Base-by-base conservation (phyloP, 164 flowering plant genomes). In the Stephania cephalantha region DNA sequence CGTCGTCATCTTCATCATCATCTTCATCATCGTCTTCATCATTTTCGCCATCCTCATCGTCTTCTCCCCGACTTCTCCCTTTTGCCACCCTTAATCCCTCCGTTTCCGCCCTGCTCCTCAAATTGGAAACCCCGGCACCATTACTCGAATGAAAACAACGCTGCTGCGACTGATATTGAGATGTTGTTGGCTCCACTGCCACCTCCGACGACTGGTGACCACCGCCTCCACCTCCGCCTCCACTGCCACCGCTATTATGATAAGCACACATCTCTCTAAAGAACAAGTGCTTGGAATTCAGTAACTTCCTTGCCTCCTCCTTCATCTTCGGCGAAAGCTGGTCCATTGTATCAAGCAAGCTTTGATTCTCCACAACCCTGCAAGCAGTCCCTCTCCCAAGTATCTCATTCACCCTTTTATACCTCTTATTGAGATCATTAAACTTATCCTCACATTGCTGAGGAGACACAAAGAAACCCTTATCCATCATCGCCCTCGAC, bases 401-500 rank as follows among this genome's bases (percentile, higher is more conserved):
- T 15, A 95, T 90, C 74, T 95, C 98, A 69, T 93, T 95, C 22
- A 95, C 98, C 78, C 99, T 82, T 85, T 95, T 95, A 74, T 93
- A 95, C 88, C 99, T 89, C 86, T 95, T 95, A 75, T 95, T 95
- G 78, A 95, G 82, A 77, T 95, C 99, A 80, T 95, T 95, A 78
- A 95, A 95, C 79, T 95, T 95, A 73, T 95, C 99, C 76, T 95
- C 99, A 74, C 99, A 93, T 74, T 95, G 99, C 78, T 95, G 99
- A 0, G 98, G 98, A 1, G 99, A 95, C 15, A 95, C 99, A 79
- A 78, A 90, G 48, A 86, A 93, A 64, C 97, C 94, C 68, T 86
- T 91, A 79, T 92, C 97, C 97, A 92, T 85, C 97, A 92, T 92
- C 9, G 93, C 92, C 67, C 83, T 74, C 3, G 95, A 92, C 30